Evolutionary conservation across 345 rosid genomes (phyloP).

Genomic region (Ricinus communis): DNA sequence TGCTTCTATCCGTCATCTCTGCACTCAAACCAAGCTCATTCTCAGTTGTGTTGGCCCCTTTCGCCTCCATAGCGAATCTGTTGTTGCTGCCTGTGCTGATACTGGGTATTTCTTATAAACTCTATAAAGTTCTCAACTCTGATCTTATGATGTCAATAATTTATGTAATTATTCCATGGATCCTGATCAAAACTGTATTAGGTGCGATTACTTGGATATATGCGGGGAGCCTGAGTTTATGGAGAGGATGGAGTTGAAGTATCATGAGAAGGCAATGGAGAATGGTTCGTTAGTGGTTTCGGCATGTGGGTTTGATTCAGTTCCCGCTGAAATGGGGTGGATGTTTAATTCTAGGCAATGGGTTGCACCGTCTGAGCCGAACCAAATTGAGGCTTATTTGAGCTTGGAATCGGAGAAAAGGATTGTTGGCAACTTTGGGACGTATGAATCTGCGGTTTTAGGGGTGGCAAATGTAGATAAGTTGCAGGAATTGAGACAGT

Average conservation of each 20-base stretch:
- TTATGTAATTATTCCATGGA: background rate
- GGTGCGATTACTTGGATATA: conserved; percentile 91
- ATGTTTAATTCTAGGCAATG: conserved; percentile 82
- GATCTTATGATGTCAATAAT: background rate
- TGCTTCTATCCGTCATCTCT: conserved; percentile 68
- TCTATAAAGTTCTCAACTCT: background rate
- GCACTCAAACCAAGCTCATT: conserved; percentile 62
- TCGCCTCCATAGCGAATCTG: conserved; percentile 71
- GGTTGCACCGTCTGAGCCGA: conserved; percentile 63
- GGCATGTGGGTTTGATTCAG: conserved; percentile 89
- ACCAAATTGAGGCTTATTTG: conserved; percentile 65
- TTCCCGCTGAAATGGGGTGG: conserved; percentile 84
- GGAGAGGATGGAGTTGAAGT: conserved; percentile 72
- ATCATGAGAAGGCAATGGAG: conserved; percentile 66
- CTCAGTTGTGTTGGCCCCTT: conserved; percentile 91
- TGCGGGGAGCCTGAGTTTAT: conserved; percentile 93
- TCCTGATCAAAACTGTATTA: conserved; percentile 8
- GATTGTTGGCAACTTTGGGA: conserved; percentile 74
- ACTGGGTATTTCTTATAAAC: conserved; percentile 46
- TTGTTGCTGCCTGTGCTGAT: conserved; percentile 75
- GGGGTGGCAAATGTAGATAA: conserved; percentile 62
- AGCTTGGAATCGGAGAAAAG: conserved; percentile 72
- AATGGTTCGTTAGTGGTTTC: conserved; percentile 75
- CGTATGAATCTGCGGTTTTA: conserved; percentile 79
- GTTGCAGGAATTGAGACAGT: conserved; percentile 68